Base-by-base conservation (phyloP, 2,329 filamentous ascomycete genomes). In the Fusarium concolor region DNA sequence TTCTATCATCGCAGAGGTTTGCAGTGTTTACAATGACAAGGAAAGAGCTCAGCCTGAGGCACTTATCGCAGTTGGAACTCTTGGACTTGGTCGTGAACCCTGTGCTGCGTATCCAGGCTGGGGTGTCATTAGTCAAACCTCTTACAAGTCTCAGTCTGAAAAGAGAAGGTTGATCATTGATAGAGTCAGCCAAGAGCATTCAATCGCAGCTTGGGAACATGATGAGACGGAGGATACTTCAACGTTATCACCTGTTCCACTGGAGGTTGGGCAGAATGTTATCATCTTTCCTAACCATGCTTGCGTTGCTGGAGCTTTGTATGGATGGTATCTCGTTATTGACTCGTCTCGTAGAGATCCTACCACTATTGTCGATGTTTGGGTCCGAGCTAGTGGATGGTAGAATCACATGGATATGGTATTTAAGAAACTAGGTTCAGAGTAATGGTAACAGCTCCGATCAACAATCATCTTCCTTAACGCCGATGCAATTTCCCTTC, bases 111-210 rank as follows among this genome's bases (percentile, higher is more conserved):
- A 90, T 68, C 74, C 81, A 0, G 89, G 89, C 1, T 90, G 87
- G 86, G 89, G 87, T 0, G 79, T 89, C 1, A 78, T 90, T 6
- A 77, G 79, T 3, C 85, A 82, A 74, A 65, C 74, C 2, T 53
- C 70, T 7, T 63, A 61, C 2, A 4, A 44, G 0, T 44, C 29
- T 3, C 5, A 57, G 0, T 28, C 61, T 1, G n/a, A 43, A 1
- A 9, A 35, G 0, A 26, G 41, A 10, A 26, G 42, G 1, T 83
- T 89, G 79, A 84, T 90, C 42, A 83, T 91, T 10, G 84, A 82
- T 5, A 80, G 86, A 9, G 83, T 91, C n/a, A 88, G 86, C 54
- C 89, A 91, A 69, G 89, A 91, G 70, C 89, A 91, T 75, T 86
- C 85, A 0, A 85, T 90, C 35, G 69, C 90, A 43, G 79, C 80